Percentiles rank a stretch among this genome's conserved stretches.
Evolutionary conservation across 2,329 filamentous ascomycete species (phyloP).

Genomic region (Colletotrichum sp.): DNA sequence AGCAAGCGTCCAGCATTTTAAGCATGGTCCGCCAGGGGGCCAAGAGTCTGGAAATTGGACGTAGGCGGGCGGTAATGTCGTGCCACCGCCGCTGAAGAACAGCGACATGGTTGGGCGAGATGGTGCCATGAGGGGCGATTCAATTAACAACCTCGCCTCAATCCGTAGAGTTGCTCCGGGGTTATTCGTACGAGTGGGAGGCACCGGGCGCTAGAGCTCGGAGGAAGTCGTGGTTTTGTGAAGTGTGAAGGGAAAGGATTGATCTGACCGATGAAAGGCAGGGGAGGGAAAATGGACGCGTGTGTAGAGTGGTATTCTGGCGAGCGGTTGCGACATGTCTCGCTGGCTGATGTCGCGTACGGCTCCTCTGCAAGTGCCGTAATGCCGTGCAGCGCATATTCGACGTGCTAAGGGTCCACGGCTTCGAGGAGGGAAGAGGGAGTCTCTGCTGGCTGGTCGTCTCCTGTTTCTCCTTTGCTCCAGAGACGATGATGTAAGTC

Average conservation of each 20-base stretch:
- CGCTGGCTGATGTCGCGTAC: neutral
- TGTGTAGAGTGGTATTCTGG: neutral
- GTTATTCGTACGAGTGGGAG: neutral
- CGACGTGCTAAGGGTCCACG: neutral
- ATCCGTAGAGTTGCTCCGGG: neutral
- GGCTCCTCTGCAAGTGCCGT: neutral
- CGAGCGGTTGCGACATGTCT: neutral
- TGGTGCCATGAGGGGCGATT: neutral
- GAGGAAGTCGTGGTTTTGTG: neutral
- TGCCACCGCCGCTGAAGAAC: slow-evolving; percentile 1
- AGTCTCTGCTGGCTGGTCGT: neutral
- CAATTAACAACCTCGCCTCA: neutral
- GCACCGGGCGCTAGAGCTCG: neutral
- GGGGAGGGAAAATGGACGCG: neutral
- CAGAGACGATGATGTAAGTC: neutral
- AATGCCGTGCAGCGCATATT: neutral
- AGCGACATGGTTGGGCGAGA: neutral
- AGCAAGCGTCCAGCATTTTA: neutral
- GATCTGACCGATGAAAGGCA: neutral
- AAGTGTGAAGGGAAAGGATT: neutral
- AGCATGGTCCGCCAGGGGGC: neutral
- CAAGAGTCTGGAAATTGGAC: slow-evolving; percentile 15
- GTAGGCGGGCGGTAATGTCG: neutral
- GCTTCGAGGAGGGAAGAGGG: neutral
- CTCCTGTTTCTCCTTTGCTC: neutral